A percentile compares a stretch with the other conserved stretches of the same genome.
Evolutionary conservation across 2,329 filamentous ascomycete species (phyloP).

Genomic region (Sporothrix phasma): DNA sequence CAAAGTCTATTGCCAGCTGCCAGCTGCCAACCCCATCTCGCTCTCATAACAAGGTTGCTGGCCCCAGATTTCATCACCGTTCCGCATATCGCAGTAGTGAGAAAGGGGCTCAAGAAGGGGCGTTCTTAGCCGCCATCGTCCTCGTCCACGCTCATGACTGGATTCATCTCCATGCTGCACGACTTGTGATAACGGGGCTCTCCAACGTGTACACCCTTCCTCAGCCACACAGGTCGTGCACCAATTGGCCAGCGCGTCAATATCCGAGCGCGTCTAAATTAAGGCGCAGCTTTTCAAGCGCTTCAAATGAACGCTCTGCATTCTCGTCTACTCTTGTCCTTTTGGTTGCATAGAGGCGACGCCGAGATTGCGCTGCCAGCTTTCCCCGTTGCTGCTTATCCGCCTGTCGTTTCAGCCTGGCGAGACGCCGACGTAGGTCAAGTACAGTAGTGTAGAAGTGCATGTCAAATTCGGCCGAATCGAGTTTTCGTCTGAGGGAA

Average conservation of each 20-base stretch:
- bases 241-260: too few relatives aligned
- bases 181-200: neutral
- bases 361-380: neutral
- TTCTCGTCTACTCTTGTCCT: neutral
- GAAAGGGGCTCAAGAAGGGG: neutral
- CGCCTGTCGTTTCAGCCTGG: neutral
- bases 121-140: neutral
- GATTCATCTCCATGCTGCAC: neutral
- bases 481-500: neutral
- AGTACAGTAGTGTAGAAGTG: too few relatives aligned
- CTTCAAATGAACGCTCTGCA: neutral
- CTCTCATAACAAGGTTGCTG: neutral
- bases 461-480: neutral
- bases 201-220: neutral
- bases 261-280: neutral
- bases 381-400: neutral
- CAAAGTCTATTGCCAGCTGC: too few relatives aligned
- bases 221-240: neutral
- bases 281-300: neutral
- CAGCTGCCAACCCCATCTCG: neutral
- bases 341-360: neutral
- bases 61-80: neutral
- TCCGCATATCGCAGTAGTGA: neutral
- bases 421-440: neutral
- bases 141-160: neutral